A percentile compares a stretch with the other conserved stretches of the same genome.
phyloP scores from a whole-genome alignment of 768 basidiomycete genomes.

The Leccinum boreale region DNA sequence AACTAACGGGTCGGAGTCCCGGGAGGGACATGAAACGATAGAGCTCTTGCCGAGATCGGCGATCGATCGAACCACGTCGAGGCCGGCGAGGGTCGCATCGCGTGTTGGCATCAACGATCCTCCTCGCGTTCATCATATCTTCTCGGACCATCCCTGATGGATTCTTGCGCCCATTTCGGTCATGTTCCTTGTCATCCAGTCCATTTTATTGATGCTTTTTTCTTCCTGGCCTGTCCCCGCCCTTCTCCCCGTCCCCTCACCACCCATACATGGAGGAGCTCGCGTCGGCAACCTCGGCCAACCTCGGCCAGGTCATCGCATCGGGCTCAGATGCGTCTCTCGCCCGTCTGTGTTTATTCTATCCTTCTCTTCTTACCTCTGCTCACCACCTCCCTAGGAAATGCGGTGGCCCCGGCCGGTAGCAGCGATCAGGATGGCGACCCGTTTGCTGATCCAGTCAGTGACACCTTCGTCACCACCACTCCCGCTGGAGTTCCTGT shows the following conservation, averaged over 20 bases:
- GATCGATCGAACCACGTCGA: background rate
- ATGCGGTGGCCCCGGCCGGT: slow-evolving; percentile 8
- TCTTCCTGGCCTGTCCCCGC: background rate
- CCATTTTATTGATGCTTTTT: background rate
- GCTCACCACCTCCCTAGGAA: slow-evolving; percentile 5
- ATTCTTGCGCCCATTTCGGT: background rate
- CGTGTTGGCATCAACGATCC: background rate
- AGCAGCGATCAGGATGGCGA: background rate
- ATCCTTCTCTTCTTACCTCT: background rate
- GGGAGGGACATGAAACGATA: background rate
- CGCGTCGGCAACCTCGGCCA: background rate
- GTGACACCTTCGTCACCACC: slow-evolving; percentile 2
- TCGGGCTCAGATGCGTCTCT: slow-evolving; percentile 17
- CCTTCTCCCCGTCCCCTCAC: background rate
- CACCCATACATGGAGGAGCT: slow-evolving; percentile 1
- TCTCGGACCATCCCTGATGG: background rate
- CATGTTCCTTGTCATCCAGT: background rate
- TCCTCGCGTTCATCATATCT: background rate
- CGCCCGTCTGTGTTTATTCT: background rate
- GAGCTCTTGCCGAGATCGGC: background rate
- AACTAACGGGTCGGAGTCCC: no score
- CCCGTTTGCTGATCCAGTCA: slow-evolving; percentile 13
- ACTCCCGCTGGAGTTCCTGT: slow-evolving; percentile 6
- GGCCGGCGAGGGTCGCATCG: background rate
- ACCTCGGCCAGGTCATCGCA: background rate